Conservation (phyloP, 2,329 filamentous ascomycete genomes). For the Nemania bipapillata region DNA sequence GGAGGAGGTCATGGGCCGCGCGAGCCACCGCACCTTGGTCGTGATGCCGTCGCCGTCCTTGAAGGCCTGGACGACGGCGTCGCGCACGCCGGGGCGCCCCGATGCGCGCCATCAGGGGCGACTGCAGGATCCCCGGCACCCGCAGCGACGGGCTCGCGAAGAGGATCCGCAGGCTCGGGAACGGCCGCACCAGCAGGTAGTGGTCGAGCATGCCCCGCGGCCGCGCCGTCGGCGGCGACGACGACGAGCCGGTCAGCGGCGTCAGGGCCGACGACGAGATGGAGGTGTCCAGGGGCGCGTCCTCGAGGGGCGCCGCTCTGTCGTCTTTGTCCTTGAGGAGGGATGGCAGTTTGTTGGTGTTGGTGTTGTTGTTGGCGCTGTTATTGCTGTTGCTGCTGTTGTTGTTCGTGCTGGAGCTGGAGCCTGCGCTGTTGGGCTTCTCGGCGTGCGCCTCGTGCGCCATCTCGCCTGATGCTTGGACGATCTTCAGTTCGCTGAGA, state of each 20-base stretch:
- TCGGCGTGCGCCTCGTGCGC: slow-evolving; percentile 66
- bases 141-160: slow-evolving; percentile 76
- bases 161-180: slow-evolving; percentile 72
- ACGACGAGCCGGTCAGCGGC: slow-evolving; percentile 34
- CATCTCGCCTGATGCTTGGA: slow-evolving; percentile 70
- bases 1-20: slow-evolving; percentile 13
- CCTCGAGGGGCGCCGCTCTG: slow-evolving; percentile 34
- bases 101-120: slow-evolving; percentile 65
- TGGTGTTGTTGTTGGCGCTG: slow-evolving; percentile 45
- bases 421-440: slow-evolving; percentile 57
- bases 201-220: slow-evolving; percentile 65
- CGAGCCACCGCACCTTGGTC: slow-evolving; percentile 77
- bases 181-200: slow-evolving; percentile 73
- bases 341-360: slow-evolving; percentile 57
- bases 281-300: slow-evolving; percentile 23
- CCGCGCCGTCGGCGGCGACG: too few species aligned
- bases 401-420: slow-evolving; percentile 49
- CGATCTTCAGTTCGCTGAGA: slow-evolving; percentile 71
- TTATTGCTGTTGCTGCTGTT: too few species aligned
- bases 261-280: slow-evolving; percentile 24
- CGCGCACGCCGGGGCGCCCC: slow-evolving; percentile 61
- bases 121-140: slow-evolving; percentile 73
- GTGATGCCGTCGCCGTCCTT: slow-evolving; percentile 76
- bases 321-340: slow-evolving; percentile 57
- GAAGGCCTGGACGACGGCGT: slow-evolving; percentile 67